A percentile compares a stretch with the other conserved stretches of the same genome.
Conservation (phyloP, 768 basidiomycete genomes). For the Rhizopogon rudus region DNA sequence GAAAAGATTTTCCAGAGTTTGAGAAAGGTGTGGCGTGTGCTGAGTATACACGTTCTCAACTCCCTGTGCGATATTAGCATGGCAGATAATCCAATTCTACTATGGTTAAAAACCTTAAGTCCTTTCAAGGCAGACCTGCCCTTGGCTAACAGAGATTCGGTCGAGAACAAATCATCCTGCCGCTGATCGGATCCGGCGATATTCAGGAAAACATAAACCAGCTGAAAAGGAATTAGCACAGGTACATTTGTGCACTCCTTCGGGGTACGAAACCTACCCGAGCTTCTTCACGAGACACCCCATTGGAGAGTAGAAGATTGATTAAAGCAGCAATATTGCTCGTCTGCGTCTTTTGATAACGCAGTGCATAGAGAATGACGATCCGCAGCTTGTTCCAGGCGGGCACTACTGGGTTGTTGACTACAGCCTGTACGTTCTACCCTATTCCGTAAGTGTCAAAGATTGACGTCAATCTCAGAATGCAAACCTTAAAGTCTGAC, state of each 20-base stretch:
- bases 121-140: constrained; percentile 95
- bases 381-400: constrained; percentile 83
- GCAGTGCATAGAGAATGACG: constrained; percentile 87
- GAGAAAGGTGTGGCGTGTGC: constrained; percentile 87
- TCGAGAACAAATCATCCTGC: constrained; percentile 96
- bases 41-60: constrained; percentile 99
- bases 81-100: constrained; percentile 2
- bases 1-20: constrained; percentile 86
- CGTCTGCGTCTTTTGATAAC: constrained; percentile 88
- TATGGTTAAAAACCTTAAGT: constrained; percentile 60
- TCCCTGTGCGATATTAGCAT: constrained; percentile 46
- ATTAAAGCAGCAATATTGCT: constrained; percentile 78
- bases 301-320: constrained; percentile 69
- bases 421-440: constrained; percentile 71
- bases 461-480: neutral
- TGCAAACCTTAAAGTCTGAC: constrained; percentile 75
- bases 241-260: neutral
- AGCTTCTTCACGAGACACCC: constrained; percentile 72
- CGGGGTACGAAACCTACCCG: constrained; percentile 35
- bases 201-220: constrained; percentile 91
- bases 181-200: constrained; percentile 93
- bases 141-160: constrained; percentile 89
- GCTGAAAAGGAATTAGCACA: constrained; percentile 35
- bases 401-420: constrained; percentile 64
- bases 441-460: constrained; percentile 24